Evolutionary conservation across 1,139 yeast species (phyloP).

Genomic region (Nakaseomyces delphensis): DNA sequence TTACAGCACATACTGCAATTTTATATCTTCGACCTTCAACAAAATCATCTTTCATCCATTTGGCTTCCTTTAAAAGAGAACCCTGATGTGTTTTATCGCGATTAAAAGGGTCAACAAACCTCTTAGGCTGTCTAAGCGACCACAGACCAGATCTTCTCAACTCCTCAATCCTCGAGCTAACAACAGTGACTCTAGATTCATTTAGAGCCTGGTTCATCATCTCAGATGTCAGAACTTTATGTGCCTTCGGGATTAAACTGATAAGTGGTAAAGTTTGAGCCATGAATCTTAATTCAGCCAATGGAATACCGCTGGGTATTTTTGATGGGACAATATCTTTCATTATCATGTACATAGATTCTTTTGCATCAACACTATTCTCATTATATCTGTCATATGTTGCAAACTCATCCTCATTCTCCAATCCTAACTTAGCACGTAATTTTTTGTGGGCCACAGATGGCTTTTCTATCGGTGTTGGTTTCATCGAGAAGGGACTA

Average conservation of each 20-base stretch:
- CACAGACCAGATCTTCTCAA: conserved; percentile 79
- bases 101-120: conserved; percentile 58
- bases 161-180: conserved; percentile 87
- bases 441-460: conserved; percentile 10
- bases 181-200: conserved; percentile 93
- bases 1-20: conserved; percentile 55
- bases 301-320: conserved; percentile 50
- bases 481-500: conserved; percentile 13
- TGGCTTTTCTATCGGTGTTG: conserved; percentile 16
- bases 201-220: conserved; percentile 75
- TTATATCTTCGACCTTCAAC: conserved; percentile 62
- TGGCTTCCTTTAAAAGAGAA: conserved; percentile 62
- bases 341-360: conserved; percentile 37
- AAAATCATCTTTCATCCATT: conserved; percentile 79
- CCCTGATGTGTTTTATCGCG: conserved; percentile 55
- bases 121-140: conserved; percentile 82
- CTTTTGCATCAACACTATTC: conserved; percentile 29
- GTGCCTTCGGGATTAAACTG: conserved; percentile 73
- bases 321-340: conserved; percentile 43
- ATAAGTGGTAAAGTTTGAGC: conserved; percentile 83
- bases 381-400: conserved; percentile 16
- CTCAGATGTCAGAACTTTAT: conserved; percentile 77
- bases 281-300: conserved; percentile 77
- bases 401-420: conserved; percentile 6
- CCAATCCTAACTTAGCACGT: conserved; percentile 8